A percentile compares a stretch with the other conserved stretches of the same genome.
Conservation (phyloP, 176 grass and related monocot genomes). For the Oryza officinalis region DNA sequence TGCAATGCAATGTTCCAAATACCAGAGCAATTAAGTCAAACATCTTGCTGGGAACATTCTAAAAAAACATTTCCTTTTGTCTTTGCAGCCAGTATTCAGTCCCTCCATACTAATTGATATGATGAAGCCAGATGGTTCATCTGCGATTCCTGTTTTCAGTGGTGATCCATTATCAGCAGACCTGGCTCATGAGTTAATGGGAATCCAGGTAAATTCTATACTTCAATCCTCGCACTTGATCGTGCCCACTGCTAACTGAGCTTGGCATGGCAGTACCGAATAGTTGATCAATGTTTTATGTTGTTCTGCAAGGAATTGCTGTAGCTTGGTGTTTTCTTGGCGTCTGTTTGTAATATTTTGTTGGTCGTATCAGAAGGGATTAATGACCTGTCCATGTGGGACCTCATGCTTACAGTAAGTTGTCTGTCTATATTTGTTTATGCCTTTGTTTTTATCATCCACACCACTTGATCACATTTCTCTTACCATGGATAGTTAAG, state of each 20-base stretch:
- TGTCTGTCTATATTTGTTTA: conserved; percentile 29
- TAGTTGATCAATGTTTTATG: conserved; percentile 56
- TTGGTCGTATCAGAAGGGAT: conserved; percentile 83
- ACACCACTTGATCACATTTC: neutral
- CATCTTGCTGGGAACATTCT: conserved; percentile 7
- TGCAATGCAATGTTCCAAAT: neutral
- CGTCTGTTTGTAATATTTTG: conserved; percentile 91
- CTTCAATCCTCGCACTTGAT: neutral
- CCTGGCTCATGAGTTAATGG: conserved; percentile 89
- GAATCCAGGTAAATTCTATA: conserved; percentile 78
- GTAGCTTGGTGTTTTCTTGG: conserved; percentile 93
- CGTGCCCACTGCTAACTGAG: neutral
- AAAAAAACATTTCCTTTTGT: neutral
- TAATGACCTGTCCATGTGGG: conserved; percentile 78
- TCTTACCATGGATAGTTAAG: neutral
- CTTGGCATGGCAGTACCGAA: neutral
- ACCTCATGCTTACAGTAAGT: conserved; percentile 90
- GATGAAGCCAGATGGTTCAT: conserved; percentile 88
- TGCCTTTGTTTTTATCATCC: neutral
- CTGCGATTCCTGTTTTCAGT: conserved; percentile 66
- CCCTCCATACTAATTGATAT: conserved; percentile 82
- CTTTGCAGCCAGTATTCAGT: conserved; percentile 83
- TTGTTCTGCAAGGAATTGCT: conserved; percentile 79
- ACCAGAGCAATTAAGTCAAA: neutral
- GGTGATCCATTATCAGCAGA: conserved; percentile 79